Percentiles rank a stretch among this genome's conserved stretches.
These are phyloP conservation scores for Euryodendron excelsum DNA, from an alignment of 148 eudicot species.

Conservation along the genomic window DNA sequence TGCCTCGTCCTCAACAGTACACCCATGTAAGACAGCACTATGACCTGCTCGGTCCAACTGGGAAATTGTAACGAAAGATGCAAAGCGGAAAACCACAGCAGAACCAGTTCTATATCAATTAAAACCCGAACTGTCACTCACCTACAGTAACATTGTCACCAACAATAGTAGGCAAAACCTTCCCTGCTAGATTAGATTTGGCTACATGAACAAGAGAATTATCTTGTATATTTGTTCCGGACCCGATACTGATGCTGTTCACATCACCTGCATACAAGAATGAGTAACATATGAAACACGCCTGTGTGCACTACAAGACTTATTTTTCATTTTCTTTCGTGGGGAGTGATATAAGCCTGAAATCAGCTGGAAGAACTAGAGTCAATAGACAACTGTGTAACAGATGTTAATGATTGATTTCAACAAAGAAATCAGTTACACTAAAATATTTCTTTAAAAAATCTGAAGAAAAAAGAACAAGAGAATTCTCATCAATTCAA, in stretches of 20 bases:
- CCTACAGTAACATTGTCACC: constrained; percentile 66
- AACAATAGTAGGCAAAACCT: constrained; percentile 52
- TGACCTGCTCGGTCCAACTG: constrained; percentile 40
- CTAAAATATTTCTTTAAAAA: neutral
- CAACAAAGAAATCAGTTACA: neutral
- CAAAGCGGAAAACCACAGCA: neutral
- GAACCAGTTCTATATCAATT: neutral
- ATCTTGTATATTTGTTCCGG: constrained; percentile 66
- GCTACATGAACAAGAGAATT: constrained; percentile 65
- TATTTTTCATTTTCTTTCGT: neutral
- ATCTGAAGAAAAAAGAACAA: neutral
- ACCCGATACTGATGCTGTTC: constrained; percentile 55
- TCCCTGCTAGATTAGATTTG: constrained; percentile 55
- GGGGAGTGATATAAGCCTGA: neutral
- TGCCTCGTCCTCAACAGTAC: constrained; percentile 63
- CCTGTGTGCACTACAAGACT: neutral
- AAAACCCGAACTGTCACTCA: constrained; percentile 11
- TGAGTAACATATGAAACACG: neutral
- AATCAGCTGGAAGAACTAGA: neutral
- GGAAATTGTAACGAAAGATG: neutral
- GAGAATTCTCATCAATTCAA: neutral
- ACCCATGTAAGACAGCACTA: constrained; percentile 62
- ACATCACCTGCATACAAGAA: constrained; percentile 47
- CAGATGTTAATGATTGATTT: neutral
- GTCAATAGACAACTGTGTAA: neutral